A percentile compares a stretch with the other conserved stretches of the same genome.
Conservation (phyloP, 768 basidiomycete genomes). For the Hygrocybe punicea region DNA sequence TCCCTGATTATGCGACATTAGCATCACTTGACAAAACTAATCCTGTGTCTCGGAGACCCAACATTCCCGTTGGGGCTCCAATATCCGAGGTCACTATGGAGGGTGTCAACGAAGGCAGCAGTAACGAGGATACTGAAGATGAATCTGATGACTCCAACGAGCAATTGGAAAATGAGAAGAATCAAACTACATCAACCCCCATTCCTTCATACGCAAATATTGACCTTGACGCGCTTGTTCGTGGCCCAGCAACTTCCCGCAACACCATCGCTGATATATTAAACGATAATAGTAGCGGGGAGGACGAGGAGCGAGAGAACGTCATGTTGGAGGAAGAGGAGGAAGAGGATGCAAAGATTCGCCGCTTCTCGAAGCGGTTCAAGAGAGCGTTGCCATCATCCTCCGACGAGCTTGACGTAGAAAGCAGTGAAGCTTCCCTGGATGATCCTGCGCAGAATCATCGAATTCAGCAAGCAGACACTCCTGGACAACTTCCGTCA, state of each 20-base stretch:
- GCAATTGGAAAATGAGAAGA: constrained; percentile 2
- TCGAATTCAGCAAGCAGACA: background rate
- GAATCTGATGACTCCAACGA: background rate
- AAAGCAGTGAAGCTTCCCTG: background rate
- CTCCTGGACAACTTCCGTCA: background rate
- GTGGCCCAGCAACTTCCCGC: constrained; percentile 34
- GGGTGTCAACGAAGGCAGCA: background rate
- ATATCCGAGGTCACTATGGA: background rate
- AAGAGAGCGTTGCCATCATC: constrained; percentile 25
- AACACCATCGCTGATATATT: constrained; percentile 36
- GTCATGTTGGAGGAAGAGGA: constrained; percentile 36
- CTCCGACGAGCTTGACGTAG: constrained; percentile 31
- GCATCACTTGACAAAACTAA: background rate
- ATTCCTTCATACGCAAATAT: constrained; percentile 1
- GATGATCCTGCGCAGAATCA: background rate
- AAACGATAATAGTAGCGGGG: constrained; percentile 41
- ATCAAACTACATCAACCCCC: constrained; percentile 6
- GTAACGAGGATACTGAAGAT: background rate
- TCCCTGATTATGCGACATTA: background rate
- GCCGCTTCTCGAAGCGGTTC: constrained; percentile 27
- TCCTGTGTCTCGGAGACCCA: background rate
- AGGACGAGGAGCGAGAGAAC: constrained; percentile 35
- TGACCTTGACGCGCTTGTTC: constrained; percentile 42
- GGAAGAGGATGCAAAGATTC: constrained; percentile 21
- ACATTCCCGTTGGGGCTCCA: background rate